These are phyloP conservation scores for Penicillium occitanis DNA, from an alignment of 2,329 filamentous ascomycete genomes.

Conservation along the genomic window DNA sequence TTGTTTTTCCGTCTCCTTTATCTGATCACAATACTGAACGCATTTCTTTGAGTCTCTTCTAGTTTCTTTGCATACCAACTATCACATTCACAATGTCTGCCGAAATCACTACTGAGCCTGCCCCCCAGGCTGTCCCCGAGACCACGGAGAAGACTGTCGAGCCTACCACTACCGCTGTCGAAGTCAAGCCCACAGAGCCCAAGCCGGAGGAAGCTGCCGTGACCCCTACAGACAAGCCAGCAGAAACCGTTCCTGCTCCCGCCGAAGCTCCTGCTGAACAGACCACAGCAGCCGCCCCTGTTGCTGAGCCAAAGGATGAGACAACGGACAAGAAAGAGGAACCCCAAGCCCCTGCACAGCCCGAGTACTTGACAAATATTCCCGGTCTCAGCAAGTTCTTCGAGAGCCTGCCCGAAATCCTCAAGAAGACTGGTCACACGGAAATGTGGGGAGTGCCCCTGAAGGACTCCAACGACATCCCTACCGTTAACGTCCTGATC, in stretches of 20 bases:
- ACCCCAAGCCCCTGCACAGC: slow-evolving; percentile 27
- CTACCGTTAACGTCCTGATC: slow-evolving; percentile 80
- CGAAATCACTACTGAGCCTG: slow-evolving; percentile 2
- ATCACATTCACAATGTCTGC: slow-evolving; percentile 16
- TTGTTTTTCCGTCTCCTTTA: background rate
- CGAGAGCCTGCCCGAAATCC: slow-evolving; percentile 58
- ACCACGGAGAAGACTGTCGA: slow-evolving; percentile 14
- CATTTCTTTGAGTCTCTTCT: background rate
- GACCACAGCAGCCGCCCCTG: slow-evolving; percentile 19
- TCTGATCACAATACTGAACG: background rate
- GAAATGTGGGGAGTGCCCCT: slow-evolving; percentile 89
- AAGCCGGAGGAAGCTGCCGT: slow-evolving; percentile 3
- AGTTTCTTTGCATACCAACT: background rate
- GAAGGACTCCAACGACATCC: slow-evolving; percentile 56
- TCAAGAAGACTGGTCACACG: slow-evolving; percentile 58
- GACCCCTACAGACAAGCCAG: slow-evolving; percentile 7
- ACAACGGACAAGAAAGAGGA: slow-evolving; percentile 20
- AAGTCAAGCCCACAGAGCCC: background rate
- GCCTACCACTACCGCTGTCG: slow-evolving; percentile 14
- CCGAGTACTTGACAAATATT: slow-evolving; percentile 40
- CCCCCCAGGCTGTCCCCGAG: slow-evolving; percentile 14
- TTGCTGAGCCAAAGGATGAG: slow-evolving; percentile 19
- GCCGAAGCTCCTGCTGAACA: slow-evolving; percentile 11
- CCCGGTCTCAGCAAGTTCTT: slow-evolving; percentile 57
- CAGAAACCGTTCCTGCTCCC: slow-evolving; percentile 8